A percentile compares a stretch with the other conserved stretches of the same genome.
Conservation (phyloP, 1,284 basidiomycete genomes). For the Sanguinoderma infundibulare region DNA sequence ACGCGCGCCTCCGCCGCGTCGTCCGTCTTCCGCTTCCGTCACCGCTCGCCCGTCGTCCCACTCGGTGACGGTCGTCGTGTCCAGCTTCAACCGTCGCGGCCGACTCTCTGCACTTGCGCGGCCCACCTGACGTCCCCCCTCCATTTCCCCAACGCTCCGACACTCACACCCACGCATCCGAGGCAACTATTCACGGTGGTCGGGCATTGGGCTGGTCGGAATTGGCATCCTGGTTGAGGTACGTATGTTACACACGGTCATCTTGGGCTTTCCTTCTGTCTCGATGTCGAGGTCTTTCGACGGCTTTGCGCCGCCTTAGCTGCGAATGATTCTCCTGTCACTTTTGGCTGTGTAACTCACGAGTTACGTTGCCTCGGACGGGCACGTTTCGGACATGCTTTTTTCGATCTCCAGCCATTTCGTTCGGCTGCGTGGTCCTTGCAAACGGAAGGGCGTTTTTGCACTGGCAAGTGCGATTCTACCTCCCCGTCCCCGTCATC, state of each 20-base stretch:
- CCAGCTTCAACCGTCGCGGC: neutral
- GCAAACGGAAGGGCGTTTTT: no score
- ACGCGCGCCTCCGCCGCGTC: neutral
- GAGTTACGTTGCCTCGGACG: neutral
- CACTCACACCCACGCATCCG: neutral
- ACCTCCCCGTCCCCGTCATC: no score
- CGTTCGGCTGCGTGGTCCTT: no score
- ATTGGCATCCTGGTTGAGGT: neutral
- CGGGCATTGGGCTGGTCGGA: neutral
- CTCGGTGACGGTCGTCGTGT: neutral
- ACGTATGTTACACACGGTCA: neutral
- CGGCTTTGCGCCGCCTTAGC: neutral
- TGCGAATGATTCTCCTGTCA: neutral
- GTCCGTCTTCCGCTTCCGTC: neutral
- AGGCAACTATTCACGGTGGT: neutral
- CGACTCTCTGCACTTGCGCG: neutral
- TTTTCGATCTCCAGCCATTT: no score
- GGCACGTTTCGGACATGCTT: neutral
- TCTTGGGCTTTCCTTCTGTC: neutral
- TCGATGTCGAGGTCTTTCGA: neutral
- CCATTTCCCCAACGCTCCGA: neutral
- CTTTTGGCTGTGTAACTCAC: neutral
- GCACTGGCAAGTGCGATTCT: no score
- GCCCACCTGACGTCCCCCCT: neutral
- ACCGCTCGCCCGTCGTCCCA: neutral